Percentiles rank a stretch among this genome's conserved stretches.
Evolutionary conservation across 768 basidiomycete genomes (phyloP).

Genomic region (Termitomyces heimii): DNA sequence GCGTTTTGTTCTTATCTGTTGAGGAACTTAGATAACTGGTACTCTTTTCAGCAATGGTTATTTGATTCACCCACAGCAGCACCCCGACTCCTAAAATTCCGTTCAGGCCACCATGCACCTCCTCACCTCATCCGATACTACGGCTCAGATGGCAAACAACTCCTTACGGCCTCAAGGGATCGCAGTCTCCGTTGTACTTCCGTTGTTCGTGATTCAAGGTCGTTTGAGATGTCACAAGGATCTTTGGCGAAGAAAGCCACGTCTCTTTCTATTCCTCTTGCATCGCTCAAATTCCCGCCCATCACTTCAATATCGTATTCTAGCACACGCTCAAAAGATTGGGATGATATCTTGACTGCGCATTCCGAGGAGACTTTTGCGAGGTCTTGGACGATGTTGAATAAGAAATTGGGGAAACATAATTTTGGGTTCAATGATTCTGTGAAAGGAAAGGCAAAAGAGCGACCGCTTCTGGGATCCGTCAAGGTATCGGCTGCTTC

Average conservation of each 20-base stretch:
- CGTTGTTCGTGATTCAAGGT: slow-evolving; percentile 91
- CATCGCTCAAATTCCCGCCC: slow-evolving; percentile 80
- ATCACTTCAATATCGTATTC: slow-evolving; percentile 78
- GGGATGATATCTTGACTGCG: slow-evolving; percentile 95
- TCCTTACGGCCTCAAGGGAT: slow-evolving; percentile 86
- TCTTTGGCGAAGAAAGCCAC: slow-evolving; percentile 80
- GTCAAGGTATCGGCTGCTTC: slow-evolving; percentile 52
- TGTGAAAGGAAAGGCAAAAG: slow-evolving; percentile 42
- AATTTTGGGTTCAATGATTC: slow-evolving; percentile 55
- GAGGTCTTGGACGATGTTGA: slow-evolving; percentile 82
- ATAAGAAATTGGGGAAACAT: slow-evolving; percentile 77
- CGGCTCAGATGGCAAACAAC: slow-evolving; percentile 94
- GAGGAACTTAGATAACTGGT: neutral
- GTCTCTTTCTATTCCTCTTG: slow-evolving; percentile 68
- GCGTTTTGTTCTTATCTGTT: slow-evolving; percentile 1
- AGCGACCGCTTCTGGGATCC: slow-evolving; percentile 41
- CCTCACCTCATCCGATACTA: slow-evolving; percentile 93
- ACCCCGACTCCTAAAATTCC: slow-evolving; percentile 85
- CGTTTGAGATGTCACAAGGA: slow-evolving; percentile 93
- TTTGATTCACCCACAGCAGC: slow-evolving; percentile 87
- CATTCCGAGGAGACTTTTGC: slow-evolving; percentile 81
- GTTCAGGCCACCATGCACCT: slow-evolving; percentile 88
- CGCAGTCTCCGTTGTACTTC: slow-evolving; percentile 86
- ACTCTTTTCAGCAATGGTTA: slow-evolving; percentile 80
- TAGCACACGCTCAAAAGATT: slow-evolving; percentile 80